Evolutionary conservation across 2,329 filamentous ascomycete species (phyloP).

Genomic region (Colletotrichum brevisporum): DNA sequence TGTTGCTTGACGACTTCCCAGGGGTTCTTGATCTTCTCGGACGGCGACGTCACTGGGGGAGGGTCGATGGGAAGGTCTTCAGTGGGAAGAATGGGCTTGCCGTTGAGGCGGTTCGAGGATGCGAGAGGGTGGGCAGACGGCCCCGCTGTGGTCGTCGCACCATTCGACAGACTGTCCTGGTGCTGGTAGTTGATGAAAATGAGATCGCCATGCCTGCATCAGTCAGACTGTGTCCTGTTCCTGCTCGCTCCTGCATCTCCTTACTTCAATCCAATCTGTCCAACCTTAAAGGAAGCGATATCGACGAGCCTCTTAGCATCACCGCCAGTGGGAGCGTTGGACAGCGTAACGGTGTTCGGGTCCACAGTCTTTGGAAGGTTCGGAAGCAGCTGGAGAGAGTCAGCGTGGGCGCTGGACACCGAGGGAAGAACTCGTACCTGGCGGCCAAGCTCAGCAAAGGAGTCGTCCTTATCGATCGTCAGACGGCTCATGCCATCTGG

Average conservation of each 20-base stretch:
- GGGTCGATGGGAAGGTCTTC: slow-evolving; percentile 77
- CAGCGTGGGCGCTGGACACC: slow-evolving; percentile 38
- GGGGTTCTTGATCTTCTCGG: slow-evolving; percentile 82
- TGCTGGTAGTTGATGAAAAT: slow-evolving; percentile 88
- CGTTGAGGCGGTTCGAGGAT: slow-evolving; percentile 81
- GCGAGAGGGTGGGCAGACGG: slow-evolving; percentile 52
- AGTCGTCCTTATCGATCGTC: slow-evolving; percentile 79
- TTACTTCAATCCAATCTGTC: slow-evolving; percentile 73
- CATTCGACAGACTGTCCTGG: slow-evolving; percentile 59
- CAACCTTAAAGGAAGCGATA: slow-evolving; percentile 68
- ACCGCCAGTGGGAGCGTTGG: slow-evolving; percentile 71
- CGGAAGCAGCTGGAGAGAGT: slow-evolving; percentile 63
- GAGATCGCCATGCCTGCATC: slow-evolving; percentile 85
- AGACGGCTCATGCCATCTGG: slow-evolving; percentile 94
- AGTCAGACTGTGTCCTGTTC: slow-evolving; percentile 46
- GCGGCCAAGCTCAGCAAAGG: slow-evolving; percentile 75
- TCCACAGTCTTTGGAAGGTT: slow-evolving; percentile 75
- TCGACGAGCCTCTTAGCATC: slow-evolving; percentile 72
- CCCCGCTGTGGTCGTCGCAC: slow-evolving; percentile 52
- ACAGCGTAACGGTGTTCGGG: slow-evolving; percentile 71
- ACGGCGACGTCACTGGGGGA: slow-evolving; percentile 64
- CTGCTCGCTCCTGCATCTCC: slow-evolving; percentile 32
- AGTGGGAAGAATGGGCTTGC: slow-evolving; percentile 78
- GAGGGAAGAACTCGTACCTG: slow-evolving; percentile 56
- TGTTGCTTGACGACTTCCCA: slow-evolving; percentile 96